Evolutionary conservation across 805 yeast species (phyloP), one percentile per base, ranked within the genome.

Genomic region (Peterozyma toletana): DNA sequence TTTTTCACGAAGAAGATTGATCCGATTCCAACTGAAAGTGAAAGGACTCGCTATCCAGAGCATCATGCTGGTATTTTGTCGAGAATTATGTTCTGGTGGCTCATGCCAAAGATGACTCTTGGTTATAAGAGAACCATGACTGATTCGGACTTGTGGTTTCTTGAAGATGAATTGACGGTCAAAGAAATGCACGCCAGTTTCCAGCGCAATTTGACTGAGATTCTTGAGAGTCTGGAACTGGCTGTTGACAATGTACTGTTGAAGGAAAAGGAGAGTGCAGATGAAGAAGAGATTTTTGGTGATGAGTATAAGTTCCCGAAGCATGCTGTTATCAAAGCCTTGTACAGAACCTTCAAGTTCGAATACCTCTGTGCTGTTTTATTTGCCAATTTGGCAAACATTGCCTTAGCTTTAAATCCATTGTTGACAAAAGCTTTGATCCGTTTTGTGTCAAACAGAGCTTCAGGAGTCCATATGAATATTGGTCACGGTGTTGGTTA

Each of bases 61-160:
- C 41, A 41, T 15, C 47, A 52, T 10, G 60, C 64, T 16, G 30
- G 71, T 41, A 47, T 56, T 14, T 42, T 75, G 3, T 63, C 69
- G 2, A 51, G 56, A 49, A 39, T 65, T 0, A 72, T 75, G 48
- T 73, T 80, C 55, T 70, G 78, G 74, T 81, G 86, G 86, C 62
- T 80, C 18, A 46, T 59, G 17, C 85, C 84, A 1, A 50, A 80
- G 17, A 60, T 80, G 66, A 62, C 60, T 15, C 68, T 71, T 11
- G 86, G 87, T 13, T 80, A 80, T 56, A 78, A 74, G 55, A 66
- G 87, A 50, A 78, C 84, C 0, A 62, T 80, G 43, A 73, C 71
- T 37, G 75, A 80, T 5, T 67, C 70, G 39, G 86, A 80, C 58
- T 56, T 80, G 47, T 80, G 54, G 50, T 55, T 57, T 37, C 56